Percentiles rank a stretch among this genome's conserved stretches.
These are phyloP conservation scores for Ophiostoma sp. DNA, from an alignment of 2,329 filamentous ascomycete species.

Conservation along the genomic window DNA sequence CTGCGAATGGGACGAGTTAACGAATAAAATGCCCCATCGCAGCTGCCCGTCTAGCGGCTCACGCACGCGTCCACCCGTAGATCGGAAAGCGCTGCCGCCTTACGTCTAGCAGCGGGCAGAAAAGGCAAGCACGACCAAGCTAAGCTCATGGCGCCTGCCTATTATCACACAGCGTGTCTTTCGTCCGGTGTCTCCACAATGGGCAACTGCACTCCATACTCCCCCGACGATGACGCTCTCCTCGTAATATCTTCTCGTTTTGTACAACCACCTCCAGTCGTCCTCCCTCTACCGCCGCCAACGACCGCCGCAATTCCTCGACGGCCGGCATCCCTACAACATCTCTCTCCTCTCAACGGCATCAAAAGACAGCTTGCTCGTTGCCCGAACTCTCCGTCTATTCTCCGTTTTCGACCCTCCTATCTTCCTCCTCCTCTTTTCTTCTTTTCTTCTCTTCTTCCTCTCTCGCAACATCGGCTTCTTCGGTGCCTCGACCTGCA, in stretches of 20 bases:
- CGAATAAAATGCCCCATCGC: background rate
- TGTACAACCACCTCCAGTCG: background rate
- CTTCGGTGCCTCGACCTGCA: conserved; percentile 10
- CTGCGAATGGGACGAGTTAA: background rate
- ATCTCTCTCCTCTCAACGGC: background rate
- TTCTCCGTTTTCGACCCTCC: background rate
- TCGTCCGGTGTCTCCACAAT: conserved; percentile 9
- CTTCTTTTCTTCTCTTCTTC: too few relatives aligned
- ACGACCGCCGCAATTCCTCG: background rate
- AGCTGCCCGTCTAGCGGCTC: conserved; percentile 8
- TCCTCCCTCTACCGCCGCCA: background rate
- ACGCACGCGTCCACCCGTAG: background rate
- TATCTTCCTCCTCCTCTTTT: background rate
- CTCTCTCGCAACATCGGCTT: conserved; percentile 8
- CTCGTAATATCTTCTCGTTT: background rate
- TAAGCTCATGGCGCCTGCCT: conserved; percentile 8
- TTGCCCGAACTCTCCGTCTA: background rate
- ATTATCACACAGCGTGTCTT: background rate
- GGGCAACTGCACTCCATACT: background rate
- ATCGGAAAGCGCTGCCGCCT: background rate
- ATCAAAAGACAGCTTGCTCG: background rate
- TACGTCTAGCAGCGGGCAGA: background rate
- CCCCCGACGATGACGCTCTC: conserved; percentile 18
- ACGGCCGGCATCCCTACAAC: conserved; percentile 6
- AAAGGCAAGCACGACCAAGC: conserved; percentile 1